These are phyloP conservation scores for Chionographis japonica DNA, from an alignment of 106 monocot genomes.

Conservation along the genomic window DNA sequence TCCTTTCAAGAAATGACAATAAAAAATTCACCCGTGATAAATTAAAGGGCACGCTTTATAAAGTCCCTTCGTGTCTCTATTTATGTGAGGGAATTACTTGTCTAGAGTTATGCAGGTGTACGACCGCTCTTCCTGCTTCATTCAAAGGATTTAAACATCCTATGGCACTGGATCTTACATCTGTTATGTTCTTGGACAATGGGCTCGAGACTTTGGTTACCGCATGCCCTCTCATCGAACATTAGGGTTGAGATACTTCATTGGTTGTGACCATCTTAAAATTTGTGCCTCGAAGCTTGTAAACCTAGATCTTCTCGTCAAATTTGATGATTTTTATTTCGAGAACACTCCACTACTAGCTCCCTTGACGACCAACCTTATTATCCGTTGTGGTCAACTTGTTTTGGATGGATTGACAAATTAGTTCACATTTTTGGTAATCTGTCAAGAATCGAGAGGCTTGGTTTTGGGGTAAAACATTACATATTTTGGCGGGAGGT, in stretches of 20 bases:
- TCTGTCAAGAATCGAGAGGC: neutral
- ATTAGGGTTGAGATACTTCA: neutral
- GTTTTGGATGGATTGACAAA: neutral
- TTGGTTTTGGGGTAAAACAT: neutral
- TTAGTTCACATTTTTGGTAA: neutral
- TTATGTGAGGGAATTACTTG: neutral
- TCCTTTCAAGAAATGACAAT: slow-evolving; percentile 16
- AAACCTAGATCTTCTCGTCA: neutral
- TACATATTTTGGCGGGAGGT: slow-evolving; percentile 1
- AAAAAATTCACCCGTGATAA: slow-evolving; percentile 3
- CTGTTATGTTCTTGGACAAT: neutral
- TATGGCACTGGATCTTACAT: neutral
- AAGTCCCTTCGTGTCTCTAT: slow-evolving; percentile 8
- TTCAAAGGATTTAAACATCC: slow-evolving; percentile 8
- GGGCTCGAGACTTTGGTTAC: neutral
- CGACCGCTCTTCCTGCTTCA: neutral
- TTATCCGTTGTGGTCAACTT: neutral
- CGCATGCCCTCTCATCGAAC: neutral
- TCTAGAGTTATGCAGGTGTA: slow-evolving; percentile 4
- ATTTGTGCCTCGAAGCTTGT: neutral
- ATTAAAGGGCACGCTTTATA: neutral
- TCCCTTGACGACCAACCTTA: neutral
- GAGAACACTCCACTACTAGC: slow-evolving; percentile 2
- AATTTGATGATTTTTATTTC: slow-evolving; percentile 2
- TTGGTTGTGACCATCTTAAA: slow-evolving; percentile 1